These are phyloP conservation scores for Anisodus acutangulus DNA, from an alignment of 257 asterid genomes.

Conservation along the genomic window DNA sequence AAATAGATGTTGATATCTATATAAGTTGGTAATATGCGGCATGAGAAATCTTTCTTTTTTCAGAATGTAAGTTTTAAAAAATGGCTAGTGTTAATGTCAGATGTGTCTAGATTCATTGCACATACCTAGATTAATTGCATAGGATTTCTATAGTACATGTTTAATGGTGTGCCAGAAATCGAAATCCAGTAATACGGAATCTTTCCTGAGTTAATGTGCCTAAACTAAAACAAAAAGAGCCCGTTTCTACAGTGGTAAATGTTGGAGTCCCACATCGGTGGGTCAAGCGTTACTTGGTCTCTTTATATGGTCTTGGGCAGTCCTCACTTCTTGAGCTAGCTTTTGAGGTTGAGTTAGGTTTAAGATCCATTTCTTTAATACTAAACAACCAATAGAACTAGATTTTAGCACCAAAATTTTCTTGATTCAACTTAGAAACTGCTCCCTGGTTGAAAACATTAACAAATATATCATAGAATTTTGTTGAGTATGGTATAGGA, in stretches of 20 bases:
- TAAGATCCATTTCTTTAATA: background rate
- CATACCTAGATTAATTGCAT: constrained; percentile 5
- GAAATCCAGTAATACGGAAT: background rate
- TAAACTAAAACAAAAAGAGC: background rate
- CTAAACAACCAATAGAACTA: background rate
- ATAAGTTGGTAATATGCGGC: background rate
- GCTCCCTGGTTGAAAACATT: background rate
- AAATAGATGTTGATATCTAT: background rate
- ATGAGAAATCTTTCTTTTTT: background rate
- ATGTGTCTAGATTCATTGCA: background rate
- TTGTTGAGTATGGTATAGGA: constrained; percentile 1
- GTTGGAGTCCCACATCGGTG: background rate
- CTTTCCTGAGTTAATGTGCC: background rate
- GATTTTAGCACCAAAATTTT: background rate
- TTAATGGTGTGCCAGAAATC: background rate
- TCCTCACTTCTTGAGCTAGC: background rate
- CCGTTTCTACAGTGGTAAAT: background rate
- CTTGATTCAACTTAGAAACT: constrained; percentile 13
- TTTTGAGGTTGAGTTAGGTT: background rate
- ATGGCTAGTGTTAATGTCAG: background rate
- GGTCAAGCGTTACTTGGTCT: background rate
- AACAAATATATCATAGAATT: background rate
- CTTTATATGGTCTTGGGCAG: background rate
- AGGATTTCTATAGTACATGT: background rate
- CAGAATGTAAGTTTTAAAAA: background rate